Evolutionary conservation across 2,329 filamentous ascomycete species (phyloP).

Genomic region (Nemania diffusa): DNA sequence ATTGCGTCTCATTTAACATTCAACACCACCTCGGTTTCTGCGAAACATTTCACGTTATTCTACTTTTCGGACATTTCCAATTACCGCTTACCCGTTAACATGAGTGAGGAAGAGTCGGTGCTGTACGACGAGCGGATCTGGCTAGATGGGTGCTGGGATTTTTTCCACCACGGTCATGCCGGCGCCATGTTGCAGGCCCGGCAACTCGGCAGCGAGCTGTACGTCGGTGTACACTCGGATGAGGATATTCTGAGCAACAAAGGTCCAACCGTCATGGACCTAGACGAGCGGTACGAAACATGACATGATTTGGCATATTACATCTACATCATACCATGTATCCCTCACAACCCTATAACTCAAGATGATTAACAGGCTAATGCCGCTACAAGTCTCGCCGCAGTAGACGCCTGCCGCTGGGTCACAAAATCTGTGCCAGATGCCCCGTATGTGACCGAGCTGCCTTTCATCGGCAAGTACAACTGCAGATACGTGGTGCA

Average conservation of each 20-base stretch:
- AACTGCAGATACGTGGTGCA: conserved; percentile 96
- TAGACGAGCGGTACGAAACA: conserved; percentile 77
- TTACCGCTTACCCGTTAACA: conserved; percentile 8
- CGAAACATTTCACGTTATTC: not conserved
- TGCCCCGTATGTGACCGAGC: conserved; percentile 93
- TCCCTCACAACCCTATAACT: not conserved
- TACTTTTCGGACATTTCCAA: not conserved
- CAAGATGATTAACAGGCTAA: conserved; percentile 38
- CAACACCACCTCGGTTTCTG: not conserved
- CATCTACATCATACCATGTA: not conserved
- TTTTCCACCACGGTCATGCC: conserved; percentile 97
- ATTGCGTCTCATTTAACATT: too few species aligned
- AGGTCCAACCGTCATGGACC: conserved; percentile 95
- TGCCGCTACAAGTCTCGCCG: conserved; percentile 71
- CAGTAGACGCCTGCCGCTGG: conserved; percentile 96
- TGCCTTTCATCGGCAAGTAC: conserved; percentile 94
- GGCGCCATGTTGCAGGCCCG: conserved; percentile 97
- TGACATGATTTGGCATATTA: not conserved
- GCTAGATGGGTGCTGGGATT: conserved; percentile 99
- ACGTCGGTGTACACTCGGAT: conserved; percentile 94
- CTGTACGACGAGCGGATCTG: conserved; percentile 81
- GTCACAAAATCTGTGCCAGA: conserved; percentile 83
- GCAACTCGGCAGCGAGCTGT: conserved; percentile 86
- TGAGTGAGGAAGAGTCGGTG: conserved; percentile 52
- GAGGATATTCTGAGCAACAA: conserved; percentile 97